A percentile compares a stretch with the other conserved stretches of the same genome.
Evolutionary conservation across 495 filamentous ascomycete genomes (phyloP).

Genomic region (Neurospora sp.): DNA sequence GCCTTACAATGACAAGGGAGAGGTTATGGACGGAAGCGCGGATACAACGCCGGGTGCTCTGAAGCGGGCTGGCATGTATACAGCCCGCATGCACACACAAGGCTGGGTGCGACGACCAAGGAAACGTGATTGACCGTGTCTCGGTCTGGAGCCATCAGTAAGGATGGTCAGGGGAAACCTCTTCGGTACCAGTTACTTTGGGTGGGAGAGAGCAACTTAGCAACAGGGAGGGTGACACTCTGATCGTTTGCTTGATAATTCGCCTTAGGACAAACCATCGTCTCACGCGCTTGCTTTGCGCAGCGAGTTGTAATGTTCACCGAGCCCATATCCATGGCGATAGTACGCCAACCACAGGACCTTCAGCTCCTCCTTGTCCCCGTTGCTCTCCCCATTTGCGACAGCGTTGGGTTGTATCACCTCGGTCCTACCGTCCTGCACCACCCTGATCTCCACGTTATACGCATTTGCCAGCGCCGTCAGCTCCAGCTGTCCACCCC

Average conservation of each 20-base stretch:
- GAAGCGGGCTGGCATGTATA: constrained; percentile 52
- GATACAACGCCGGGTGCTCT: constrained; percentile 36
- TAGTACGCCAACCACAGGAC: constrained; percentile 92
- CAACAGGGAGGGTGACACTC: background rate
- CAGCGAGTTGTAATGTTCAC: constrained; percentile 95
- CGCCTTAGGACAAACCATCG: background rate
- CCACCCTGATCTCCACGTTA: constrained; percentile 69
- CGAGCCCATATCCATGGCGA: constrained; percentile 79
- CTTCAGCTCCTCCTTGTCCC: constrained; percentile 18
- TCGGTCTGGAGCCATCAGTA: constrained; percentile 35
- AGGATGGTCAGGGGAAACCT: background rate
- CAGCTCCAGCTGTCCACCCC: constrained; percentile 90
- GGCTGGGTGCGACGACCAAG: constrained; percentile 34
- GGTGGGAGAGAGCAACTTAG: background rate
- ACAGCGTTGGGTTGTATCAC: constrained; percentile 49
- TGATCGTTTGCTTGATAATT: background rate
- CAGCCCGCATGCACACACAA: constrained; percentile 61
- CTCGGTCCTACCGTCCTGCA: constrained; percentile 76
- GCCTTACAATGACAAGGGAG: constrained; percentile 47
- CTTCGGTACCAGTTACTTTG: background rate
- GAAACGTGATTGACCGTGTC: constrained; percentile 51
- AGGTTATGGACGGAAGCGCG: constrained; percentile 23
- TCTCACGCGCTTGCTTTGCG: constrained; percentile 31
- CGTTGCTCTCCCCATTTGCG: constrained; percentile 11
- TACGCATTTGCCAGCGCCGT: constrained; percentile 77